Base-by-base conservation (phyloP, 2,329 filamentous ascomycete species). In the Exophiala spinifera region DNA sequence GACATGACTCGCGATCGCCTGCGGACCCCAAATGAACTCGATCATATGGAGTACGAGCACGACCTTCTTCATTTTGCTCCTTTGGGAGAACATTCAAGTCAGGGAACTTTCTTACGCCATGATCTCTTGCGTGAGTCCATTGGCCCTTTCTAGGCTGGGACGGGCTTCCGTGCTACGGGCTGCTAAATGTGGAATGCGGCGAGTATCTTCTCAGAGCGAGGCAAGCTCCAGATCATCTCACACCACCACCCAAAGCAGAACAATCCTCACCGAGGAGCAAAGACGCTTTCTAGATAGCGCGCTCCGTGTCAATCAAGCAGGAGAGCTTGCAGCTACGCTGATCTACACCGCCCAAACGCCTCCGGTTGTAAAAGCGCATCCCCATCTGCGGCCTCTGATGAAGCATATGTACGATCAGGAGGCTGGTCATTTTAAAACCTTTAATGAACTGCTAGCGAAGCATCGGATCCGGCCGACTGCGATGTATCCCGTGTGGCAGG, bases 361-460 rank as follows among this genome's bases (percentile, higher is more conserved):
- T 0, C 82, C 86, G n/a, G 75, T 97, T 49, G 79, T 90, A 53
- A 81, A 83, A 61, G 82, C 86, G 3, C 86, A 96, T 69, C 92
- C 94, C 1, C 88, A 96, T 68, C 84, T 99, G 15, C 86, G 89
- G 5, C 87, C 90, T 0, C 76, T 97, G 28, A 96, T 99, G 90
- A 83, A 86, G 65, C 94, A 97, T 79, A 99, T 99, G 94, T 91
- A 96, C 77, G 89, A 94, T 66, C 94, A 99, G 71, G 94, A 99
- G 77, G 90, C 83, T 11, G 87, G 84, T 7, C 94, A 99, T 72
- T 85, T 97, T 64, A 72, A 76, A 3, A 94, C 86, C 33, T 99
- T 97, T 80, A 95, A 96, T 72, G 66, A 77, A 2, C 80, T 97
- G 21, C 77, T 97, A 3, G 84, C 88, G 15, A 87, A 86, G 66